phyloP scores from a whole-genome alignment of 768 basidiomycete genomes.

The Suillus occidentalis region DNA sequence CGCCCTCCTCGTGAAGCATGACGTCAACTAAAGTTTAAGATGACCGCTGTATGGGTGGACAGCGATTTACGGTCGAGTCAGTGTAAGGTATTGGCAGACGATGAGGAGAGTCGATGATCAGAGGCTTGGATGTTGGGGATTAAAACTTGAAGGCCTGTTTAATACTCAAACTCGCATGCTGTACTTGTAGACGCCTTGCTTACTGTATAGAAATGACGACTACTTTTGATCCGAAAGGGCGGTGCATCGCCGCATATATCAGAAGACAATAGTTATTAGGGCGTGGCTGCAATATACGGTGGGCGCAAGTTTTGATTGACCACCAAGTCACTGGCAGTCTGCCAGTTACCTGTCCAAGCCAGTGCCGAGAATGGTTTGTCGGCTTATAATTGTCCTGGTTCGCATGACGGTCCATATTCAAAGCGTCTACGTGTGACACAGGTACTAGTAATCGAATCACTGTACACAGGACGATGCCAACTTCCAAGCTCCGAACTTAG shows the following conservation, averaged over 20 bases:
- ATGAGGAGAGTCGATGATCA: neutral
- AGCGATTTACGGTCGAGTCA: neutral
- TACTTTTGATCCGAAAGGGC: neutral
- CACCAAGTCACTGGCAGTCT: neutral
- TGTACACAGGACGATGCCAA: neutral
- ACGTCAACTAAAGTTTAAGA: neutral
- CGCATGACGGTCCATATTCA: neutral
- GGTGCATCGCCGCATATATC: neutral
- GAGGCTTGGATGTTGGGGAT: neutral
- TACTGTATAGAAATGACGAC: neutral
- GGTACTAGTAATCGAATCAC: neutral
- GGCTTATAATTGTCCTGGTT: neutral
- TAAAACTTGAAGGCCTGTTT: neutral
- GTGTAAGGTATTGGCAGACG: too few relatives aligned
- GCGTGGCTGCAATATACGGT: neutral
- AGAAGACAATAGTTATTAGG: neutral
- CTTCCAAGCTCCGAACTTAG: neutral
- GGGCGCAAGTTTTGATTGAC: neutral
- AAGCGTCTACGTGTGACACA: neutral
- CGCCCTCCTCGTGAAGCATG: neutral
- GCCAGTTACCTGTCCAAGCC: neutral
- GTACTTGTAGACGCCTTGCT: slow-evolving; percentile 1
- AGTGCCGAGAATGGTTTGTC: neutral
- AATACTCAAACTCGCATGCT: neutral
- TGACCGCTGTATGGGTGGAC: neutral